Percentiles rank a stretch among this genome's conserved stretches.
These are phyloP conservation scores for Quillaja saponaria DNA, from an alignment of 306 rosid species.

Conservation along the genomic window DNA sequence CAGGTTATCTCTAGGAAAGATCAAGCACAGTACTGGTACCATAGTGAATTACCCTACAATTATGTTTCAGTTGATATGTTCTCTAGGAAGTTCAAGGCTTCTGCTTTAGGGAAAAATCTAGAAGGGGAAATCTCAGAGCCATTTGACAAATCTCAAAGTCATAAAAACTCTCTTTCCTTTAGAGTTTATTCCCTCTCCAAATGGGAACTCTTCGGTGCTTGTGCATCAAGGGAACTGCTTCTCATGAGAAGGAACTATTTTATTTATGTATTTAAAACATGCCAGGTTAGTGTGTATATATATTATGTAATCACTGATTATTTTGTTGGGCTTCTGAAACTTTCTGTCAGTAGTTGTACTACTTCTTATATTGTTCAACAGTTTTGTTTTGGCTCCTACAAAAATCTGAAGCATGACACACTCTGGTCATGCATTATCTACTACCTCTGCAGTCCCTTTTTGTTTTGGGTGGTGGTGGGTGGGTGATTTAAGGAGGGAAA, in stretches of 20 bases:
- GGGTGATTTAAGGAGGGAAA: too few species aligned
- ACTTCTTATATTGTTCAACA: background rate
- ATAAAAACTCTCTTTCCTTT: constrained; percentile 26
- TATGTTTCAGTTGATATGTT: constrained; percentile 38
- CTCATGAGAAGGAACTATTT: constrained; percentile 49
- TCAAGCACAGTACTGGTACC: constrained; percentile 50
- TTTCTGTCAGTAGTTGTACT: background rate
- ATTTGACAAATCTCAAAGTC: constrained; percentile 28
- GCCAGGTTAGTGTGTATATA: constrained; percentile 36
- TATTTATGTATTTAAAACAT: constrained; percentile 36
- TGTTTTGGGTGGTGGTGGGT: too few species aligned
- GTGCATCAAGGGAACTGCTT: constrained; percentile 45
- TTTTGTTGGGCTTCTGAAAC: too few species aligned
- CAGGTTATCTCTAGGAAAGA: constrained; percentile 34
- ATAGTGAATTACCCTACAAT: constrained; percentile 10
- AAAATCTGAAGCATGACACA: too few species aligned
- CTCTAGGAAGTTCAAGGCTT: constrained; percentile 34
- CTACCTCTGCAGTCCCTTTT: too few species aligned
- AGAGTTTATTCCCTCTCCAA: constrained; percentile 36
- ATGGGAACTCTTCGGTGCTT: constrained; percentile 50
- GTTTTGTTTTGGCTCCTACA: background rate
- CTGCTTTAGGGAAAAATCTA: constrained; percentile 36
- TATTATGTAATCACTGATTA: too few species aligned
- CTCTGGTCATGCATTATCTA: too few species aligned
- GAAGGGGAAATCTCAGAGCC: constrained; percentile 31